phyloP scores from a whole-genome alignment of 2,329 filamentous ascomycete species.

The Diaporthe ilicicola region DNA sequence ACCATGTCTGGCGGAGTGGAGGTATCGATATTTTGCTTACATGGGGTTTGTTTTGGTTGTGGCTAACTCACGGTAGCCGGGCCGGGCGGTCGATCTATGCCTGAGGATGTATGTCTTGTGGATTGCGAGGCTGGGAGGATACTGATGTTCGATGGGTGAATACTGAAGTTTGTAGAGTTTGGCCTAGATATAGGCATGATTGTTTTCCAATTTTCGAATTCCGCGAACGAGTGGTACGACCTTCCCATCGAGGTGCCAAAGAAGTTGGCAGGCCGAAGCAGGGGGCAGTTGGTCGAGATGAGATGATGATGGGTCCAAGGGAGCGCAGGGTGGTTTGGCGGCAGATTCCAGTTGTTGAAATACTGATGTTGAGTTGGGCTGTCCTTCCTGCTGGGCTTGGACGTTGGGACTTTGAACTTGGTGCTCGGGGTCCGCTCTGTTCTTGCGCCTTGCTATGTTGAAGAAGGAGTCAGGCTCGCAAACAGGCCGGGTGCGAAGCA shows the following conservation, averaged over 20 bases:
- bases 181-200: slow-evolving; percentile 31
- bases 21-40: not conserved
- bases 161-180: slow-evolving; percentile 28
- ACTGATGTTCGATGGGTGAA: slow-evolving; percentile 31
- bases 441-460: slow-evolving; percentile 13
- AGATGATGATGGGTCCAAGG: slow-evolving; percentile 18
- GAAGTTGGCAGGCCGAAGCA: slow-evolving; percentile 27
- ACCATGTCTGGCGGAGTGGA: not conserved
- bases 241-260: slow-evolving; percentile 28
- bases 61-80: slow-evolving; percentile 26
- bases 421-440: not conserved
- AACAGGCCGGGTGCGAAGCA: not conserved
- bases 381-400: slow-evolving; percentile 23
- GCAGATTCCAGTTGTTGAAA: slow-evolving; percentile 12
- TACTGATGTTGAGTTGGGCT: not conserved
- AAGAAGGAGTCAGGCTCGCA: slow-evolving; percentile 22
- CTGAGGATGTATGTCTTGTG: slow-evolving; percentile 11
- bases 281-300: slow-evolving; percentile 27
- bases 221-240: slow-evolving; percentile 31
- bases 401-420: slow-evolving; percentile 9
- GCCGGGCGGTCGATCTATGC: slow-evolving; percentile 30
- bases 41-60: slow-evolving; percentile 10
- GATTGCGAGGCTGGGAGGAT: slow-evolving; percentile 26
- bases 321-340: slow-evolving; percentile 13
- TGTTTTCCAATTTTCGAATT: slow-evolving; percentile 19